Base-by-base conservation (phyloP, 495 filamentous ascomycete genomes). In the Daldinia grandis region DNA sequence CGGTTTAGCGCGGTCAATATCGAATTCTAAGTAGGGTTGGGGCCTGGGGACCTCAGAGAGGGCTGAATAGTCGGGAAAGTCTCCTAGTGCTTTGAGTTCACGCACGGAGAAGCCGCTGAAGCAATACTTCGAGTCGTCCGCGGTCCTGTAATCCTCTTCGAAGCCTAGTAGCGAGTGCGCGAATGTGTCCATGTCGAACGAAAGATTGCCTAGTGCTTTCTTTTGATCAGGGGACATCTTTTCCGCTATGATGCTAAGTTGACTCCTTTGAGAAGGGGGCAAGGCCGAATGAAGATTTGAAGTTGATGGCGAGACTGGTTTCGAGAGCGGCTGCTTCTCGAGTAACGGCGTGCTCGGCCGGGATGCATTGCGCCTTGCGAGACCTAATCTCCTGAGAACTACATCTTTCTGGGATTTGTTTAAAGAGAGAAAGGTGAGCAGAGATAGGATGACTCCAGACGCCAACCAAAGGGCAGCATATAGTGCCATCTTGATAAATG, bases 1-100 rank as follows among this genome's bases (percentile, higher is more conserved):
- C n/a, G 91, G 85, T 17, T 85, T 74, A 0, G 91, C 91, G 66
- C 83, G 89, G 28, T 85, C 77, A 50, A 91, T 89, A 63, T 90
- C 80, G 69, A 92, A 92, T 15, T 76, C 69, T 2, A 58, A 58
- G 71, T 92, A 93, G 0, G 91, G 83, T 12, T 81, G 64, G 0
- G 94, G 94, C 35, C 92, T 77, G 0, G 92, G 93, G 17, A 97
- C 91, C 30, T 92, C 94, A 62, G 89, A 92, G 7, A 97, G 80
- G 4, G 82, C 78, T 35, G 92, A 85, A 79, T 97, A 97, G 71
- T 96, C 90, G 1, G 93, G 93, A 68, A 97, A 96, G 66, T 93
- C 87, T 0, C 93, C 93, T 17, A 96, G 80, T 0, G 84, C 85
- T 61, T 88, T 87, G 76, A 97, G 84, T 63, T 97, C 93, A 24